Conservation (phyloP, 2,329 filamentous ascomycete species). For the Phaeophleospora eucalypticola region DNA sequence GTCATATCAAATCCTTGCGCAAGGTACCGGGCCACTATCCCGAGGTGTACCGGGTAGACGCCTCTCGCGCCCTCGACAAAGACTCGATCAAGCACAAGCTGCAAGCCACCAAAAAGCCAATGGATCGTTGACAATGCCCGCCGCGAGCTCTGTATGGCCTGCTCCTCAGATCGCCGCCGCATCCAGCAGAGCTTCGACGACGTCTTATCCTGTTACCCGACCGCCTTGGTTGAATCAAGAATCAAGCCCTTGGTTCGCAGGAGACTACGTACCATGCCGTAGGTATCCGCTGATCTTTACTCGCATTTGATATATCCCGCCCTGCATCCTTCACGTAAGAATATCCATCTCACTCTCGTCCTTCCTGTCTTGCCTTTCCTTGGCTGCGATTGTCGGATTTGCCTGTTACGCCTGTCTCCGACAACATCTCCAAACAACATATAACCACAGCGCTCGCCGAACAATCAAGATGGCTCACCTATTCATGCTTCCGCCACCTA, state of each 20-base stretch:
- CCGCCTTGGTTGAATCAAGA: too few species aligned
- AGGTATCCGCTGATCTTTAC: too few species aligned
- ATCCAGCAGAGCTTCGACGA: background rate
- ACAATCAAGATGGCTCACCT: background rate
- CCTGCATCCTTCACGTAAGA: too few species aligned
- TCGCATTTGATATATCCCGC: too few species aligned
- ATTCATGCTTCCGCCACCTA: background rate
- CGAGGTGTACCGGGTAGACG: too few species aligned
- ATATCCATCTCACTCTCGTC: background rate
- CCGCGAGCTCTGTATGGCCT: background rate
- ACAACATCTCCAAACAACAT: background rate
- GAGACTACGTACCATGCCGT: too few species aligned
- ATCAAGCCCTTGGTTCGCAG: too few species aligned
- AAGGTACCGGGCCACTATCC: too few species aligned
- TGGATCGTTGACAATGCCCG: background rate
- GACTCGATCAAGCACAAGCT: too few species aligned
- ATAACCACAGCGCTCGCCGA: background rate
- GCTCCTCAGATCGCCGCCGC: background rate
- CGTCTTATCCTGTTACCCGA: background rate
- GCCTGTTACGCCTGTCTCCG: background rate
- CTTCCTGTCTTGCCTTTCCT: background rate
- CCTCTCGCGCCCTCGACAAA: too few species aligned
- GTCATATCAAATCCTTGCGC: too few species aligned
- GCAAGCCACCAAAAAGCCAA: background rate
- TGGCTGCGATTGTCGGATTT: background rate